Evolutionary conservation across 371 early-diverging fungal genomes (phyloP), one percentile per base, ranked within the genome.

Genomic region (Mucor velutinosus): DNA sequence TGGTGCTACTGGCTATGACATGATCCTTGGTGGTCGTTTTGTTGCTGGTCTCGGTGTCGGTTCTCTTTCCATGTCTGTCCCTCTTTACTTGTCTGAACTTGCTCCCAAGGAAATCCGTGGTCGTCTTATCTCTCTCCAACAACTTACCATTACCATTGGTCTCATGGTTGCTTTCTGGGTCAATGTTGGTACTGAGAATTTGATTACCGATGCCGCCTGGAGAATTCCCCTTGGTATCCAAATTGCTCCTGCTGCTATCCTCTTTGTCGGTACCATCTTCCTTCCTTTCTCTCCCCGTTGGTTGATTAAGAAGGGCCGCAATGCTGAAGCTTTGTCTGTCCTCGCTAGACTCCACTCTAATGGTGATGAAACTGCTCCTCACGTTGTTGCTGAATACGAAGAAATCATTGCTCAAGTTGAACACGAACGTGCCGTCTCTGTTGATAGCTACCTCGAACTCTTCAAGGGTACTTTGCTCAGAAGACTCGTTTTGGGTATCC

Each of bases 11-110:
- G 70, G 76, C 57, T 79, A 83, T 58, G 86, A 74, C 33, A 75
- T 86, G 79, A 85, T 93, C 67, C 70, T 87, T 35, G 77, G 62
- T 57, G 94, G 92, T 33, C 89, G 96, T 43, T 82, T 89, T 49
- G 65, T 94, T 41, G 84, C 86, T 60, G 97, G 97, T 66, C 67
- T 95, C 7, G 93, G 90, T 66, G 83, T 93, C 39, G 97, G 97
- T 75, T 78, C 89, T 53, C 76, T 92, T 27, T 94, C 94, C 43
- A 85, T 86, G 78, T 66, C 75, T 58, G 83, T 80, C 15, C 88
- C 88, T 60, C 76, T 86, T 53, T 85, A 84, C 62, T 74, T 73
- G 65, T 88, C 82, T 43, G 87, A 86, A 75, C 61, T 87, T 19
- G 89, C 96, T 15, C 84, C 84, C 64, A 79, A 79, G 66, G 75